Percentiles rank a stretch among this genome's conserved stretches.
Conservation (phyloP, 371 early-diverging fungal genomes). For the Apophysomyces ossiformis region DNA sequence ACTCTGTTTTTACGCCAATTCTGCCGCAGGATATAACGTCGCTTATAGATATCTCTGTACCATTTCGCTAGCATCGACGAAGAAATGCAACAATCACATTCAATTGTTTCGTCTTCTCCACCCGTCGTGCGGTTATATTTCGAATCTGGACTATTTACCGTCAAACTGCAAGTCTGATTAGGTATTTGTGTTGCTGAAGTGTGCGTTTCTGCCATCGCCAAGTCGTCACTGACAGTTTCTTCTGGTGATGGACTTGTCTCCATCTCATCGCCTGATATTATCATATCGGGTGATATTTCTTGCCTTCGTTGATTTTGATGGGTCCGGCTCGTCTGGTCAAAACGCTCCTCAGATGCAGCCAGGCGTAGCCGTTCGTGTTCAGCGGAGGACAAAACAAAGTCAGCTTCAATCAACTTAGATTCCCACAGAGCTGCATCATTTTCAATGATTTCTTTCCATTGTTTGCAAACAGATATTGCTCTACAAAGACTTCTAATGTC, state of each 20-base stretch:
- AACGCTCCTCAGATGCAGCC: background rate
- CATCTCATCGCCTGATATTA: background rate
- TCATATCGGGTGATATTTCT: background rate
- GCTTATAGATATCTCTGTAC: constrained; percentile 66
- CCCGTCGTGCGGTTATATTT: background rate
- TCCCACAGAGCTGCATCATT: constrained; percentile 67
- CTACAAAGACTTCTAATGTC: constrained; percentile 79
- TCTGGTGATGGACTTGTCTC: background rate
- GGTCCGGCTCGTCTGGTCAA: background rate
- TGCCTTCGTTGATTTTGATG: background rate
- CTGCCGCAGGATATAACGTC: constrained; percentile 74
- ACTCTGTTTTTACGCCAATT: constrained; percentile 84
- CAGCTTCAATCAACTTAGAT: constrained; percentile 18
- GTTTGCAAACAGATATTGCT: constrained; percentile 75
- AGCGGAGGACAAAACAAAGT: background rate
- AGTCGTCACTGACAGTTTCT: background rate
- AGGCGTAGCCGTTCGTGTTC: background rate
- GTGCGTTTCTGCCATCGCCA: background rate
- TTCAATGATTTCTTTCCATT: constrained; percentile 80
- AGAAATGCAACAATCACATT: background rate
- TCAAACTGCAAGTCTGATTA: background rate
- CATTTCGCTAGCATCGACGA: background rate
- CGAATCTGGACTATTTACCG: background rate
- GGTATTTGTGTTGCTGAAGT: background rate
- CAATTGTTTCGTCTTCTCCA: background rate